Evolutionary conservation across 1,139 yeast species (phyloP).

Genomic region (Schwanniomyces etchellsii): DNA sequence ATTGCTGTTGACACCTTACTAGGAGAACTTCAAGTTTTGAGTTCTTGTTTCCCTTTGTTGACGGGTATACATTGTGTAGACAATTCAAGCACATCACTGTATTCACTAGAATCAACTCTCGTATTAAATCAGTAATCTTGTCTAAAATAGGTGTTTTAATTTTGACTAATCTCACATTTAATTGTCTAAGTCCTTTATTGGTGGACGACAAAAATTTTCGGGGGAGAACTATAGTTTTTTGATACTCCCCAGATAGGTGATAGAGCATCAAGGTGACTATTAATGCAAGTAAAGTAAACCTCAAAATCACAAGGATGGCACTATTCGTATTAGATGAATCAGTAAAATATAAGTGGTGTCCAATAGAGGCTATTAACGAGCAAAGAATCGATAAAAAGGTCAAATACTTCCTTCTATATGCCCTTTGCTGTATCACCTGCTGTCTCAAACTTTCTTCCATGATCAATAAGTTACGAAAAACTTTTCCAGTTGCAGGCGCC

Average conservation of each 20-base stretch:
- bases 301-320: slow-evolving; percentile 42
- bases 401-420: slow-evolving; percentile 67
- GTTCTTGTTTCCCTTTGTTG: slow-evolving; percentile 22
- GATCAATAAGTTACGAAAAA: slow-evolving; percentile 73
- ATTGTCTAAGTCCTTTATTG: slow-evolving; percentile 80
- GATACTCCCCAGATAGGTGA: slow-evolving; percentile 85
- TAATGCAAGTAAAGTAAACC: slow-evolving; percentile 62
- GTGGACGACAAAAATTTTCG: slow-evolving; percentile 72
- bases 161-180: slow-evolving; percentile 73
- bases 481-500: slow-evolving; percentile 61
- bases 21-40: slow-evolving; percentile 39
- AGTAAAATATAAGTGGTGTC: slow-evolving; percentile 35
- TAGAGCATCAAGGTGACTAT: slow-evolving; percentile 68
- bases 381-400: slow-evolving; percentile 56
- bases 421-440: slow-evolving; percentile 70
- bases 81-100: slow-evolving; percentile 21
- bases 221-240: slow-evolving; percentile 77
- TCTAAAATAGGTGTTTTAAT: slow-evolving; percentile 58
- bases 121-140: slow-evolving; percentile 38
- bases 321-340: slow-evolving; percentile 19
- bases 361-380: slow-evolving; percentile 35
- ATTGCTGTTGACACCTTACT: slow-evolving; percentile 39
- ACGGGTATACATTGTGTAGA: slow-evolving; percentile 33
- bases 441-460: slow-evolving; percentile 79
- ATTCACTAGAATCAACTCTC: slow-evolving; percentile 32